These are phyloP conservation scores for Lactifluus piperatus DNA, from an alignment of 768 basidiomycete species.

Conservation along the genomic window DNA sequence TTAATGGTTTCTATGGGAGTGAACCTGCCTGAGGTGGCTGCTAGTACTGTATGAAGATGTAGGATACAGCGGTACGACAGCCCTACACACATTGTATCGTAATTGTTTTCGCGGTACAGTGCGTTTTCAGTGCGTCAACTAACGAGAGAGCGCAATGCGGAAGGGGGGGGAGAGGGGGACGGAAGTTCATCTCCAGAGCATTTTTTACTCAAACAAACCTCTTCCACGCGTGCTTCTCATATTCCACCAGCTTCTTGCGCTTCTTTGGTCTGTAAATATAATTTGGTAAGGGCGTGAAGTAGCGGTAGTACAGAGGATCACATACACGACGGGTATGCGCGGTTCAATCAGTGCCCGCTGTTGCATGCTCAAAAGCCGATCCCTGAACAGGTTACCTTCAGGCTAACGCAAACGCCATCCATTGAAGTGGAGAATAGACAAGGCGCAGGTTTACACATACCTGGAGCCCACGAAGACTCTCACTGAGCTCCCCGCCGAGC, in stretches of 20 bases:
- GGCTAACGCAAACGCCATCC: constrained; percentile 40
- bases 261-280: constrained; percentile 38
- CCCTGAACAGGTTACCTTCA: constrained; percentile 88
- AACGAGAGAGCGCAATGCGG: background rate
- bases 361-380: constrained; percentile 81
- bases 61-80: constrained; percentile 5
- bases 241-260: constrained; percentile 48
- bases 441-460: constrained; percentile 38
- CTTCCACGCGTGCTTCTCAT: constrained; percentile 78
- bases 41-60: background rate
- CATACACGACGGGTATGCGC: constrained; percentile 67
- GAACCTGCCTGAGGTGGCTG: background rate
- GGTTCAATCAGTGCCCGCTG: constrained; percentile 85
- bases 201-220: constrained; percentile 35
- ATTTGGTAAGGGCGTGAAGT: background rate
- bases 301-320: constrained; percentile 13
- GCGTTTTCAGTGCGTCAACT: background rate
- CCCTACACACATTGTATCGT: background rate
- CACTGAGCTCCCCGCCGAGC: constrained; percentile 81
- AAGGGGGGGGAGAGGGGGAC: background rate
- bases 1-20: background rate
- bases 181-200: background rate
- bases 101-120: background rate
- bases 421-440: too few species aligned
- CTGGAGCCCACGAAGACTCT: constrained; percentile 77